These are phyloP conservation scores for Trametes coccinea DNA, from an alignment of 768 basidiomycete genomes.

Conservation along the genomic window DNA sequence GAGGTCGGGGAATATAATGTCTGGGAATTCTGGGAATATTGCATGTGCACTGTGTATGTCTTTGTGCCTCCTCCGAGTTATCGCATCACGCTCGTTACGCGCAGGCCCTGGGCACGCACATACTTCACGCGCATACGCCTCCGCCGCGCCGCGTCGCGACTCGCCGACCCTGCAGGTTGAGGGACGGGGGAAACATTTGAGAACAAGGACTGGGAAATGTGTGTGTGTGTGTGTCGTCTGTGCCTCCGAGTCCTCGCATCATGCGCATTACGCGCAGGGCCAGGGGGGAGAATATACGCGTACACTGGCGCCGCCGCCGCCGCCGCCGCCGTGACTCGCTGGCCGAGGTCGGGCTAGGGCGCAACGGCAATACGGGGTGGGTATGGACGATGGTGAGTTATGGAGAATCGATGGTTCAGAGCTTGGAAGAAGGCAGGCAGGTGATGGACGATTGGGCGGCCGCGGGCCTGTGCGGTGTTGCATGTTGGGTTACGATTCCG, in stretches of 20 bases:
- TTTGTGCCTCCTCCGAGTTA: too few relatives aligned
- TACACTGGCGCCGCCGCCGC: background rate
- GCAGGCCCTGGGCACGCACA: too few relatives aligned
- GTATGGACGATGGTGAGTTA: background rate
- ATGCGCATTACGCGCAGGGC: background rate
- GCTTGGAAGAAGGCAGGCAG: constrained; percentile 11
- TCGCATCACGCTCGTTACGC: too few relatives aligned
- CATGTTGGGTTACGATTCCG: constrained; percentile 7
- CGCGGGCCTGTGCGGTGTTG: background rate
- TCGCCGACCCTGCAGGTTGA: too few relatives aligned
- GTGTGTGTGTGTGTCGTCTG: too few relatives aligned
- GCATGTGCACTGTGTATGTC: too few relatives aligned
- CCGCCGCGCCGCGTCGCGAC: too few relatives aligned
- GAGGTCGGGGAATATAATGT: background rate
- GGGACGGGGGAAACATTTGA: too few relatives aligned
- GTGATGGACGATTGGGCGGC: constrained; percentile 2
- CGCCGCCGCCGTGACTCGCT: background rate
- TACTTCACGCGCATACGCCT: too few relatives aligned
- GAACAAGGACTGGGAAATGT: too few relatives aligned
- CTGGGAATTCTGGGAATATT: too few relatives aligned
- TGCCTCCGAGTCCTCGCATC: too few relatives aligned
- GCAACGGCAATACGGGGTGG: background rate
- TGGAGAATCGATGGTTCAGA: constrained; percentile 13
- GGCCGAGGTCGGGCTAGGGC: background rate
- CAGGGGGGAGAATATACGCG: background rate